Evolutionary conservation across 495 filamentous ascomycete species (phyloP).

Genomic region (Neurospora tetraspora): DNA sequence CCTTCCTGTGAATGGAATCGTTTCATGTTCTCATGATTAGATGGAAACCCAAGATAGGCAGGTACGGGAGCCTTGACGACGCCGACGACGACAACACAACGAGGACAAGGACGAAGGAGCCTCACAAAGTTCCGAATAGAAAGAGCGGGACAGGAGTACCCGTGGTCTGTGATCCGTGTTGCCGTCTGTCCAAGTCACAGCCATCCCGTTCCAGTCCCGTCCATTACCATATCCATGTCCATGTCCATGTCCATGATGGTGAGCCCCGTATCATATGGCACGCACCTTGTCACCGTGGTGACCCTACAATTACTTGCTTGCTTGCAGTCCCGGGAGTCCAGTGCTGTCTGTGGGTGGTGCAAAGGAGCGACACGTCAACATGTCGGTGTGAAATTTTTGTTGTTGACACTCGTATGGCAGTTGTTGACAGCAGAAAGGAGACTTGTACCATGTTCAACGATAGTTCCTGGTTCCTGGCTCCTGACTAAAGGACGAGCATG

Average conservation of each 20-base stretch:
- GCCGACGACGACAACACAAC: not conserved
- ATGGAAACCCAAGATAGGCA: not conserved
- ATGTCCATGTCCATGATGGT: not conserved
- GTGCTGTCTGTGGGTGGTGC: constrained; percentile 9
- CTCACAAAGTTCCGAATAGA: not conserved
- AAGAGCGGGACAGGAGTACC: not conserved
- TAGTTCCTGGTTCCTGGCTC: constrained; percentile 6
- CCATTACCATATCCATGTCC: not conserved
- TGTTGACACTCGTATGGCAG: not conserved
- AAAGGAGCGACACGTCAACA: constrained; percentile 23
- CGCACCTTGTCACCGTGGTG: not conserved
- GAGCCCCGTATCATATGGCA: not conserved
- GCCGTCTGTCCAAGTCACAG: not conserved
- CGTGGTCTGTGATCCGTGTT: not conserved
- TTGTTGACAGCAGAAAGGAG: not conserved
- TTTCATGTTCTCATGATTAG: not conserved
- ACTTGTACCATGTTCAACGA: not conserved
- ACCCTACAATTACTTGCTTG: not conserved
- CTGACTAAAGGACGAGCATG: constrained; percentile 3
- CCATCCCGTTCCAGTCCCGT: not conserved
- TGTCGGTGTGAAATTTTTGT: constrained; percentile 18
- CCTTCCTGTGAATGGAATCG: not conserved
- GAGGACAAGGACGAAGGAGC: not conserved
- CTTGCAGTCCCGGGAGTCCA: not conserved
- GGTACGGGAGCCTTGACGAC: not conserved